Evolutionary conservation across 345 rosid species (phyloP).

Genomic region (Bretschneidera sinensis): DNA sequence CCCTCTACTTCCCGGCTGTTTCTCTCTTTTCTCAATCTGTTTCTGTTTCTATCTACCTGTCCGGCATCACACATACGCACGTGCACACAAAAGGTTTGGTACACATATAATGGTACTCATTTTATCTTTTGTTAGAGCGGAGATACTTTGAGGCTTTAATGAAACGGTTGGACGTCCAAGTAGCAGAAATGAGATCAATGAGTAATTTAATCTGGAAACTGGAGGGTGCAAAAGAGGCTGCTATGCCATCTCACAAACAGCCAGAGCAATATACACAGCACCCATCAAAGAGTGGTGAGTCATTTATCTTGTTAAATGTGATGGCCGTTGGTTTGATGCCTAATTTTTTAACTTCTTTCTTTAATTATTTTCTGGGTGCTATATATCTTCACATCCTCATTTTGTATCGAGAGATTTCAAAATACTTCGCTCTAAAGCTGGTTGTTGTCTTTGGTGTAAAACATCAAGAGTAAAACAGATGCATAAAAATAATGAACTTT

Average conservation of each 20-base stretch:
- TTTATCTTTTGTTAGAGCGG: conserved; percentile 17
- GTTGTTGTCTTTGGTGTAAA: no score
- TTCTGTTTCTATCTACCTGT: no score
- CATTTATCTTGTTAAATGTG: neutral
- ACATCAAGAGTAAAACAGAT: no score
- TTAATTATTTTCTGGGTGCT: no score
- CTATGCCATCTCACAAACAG: conserved; percentile 3
- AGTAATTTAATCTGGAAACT: conserved; percentile 10
- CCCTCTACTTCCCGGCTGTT: no score
- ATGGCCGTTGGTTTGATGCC: no score
- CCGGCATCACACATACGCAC: neutral
- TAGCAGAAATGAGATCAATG: conserved; percentile 19
- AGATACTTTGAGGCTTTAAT: conserved; percentile 16
- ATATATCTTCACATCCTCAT: no score
- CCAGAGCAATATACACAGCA: conserved; percentile 6
- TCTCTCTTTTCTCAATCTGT: no score
- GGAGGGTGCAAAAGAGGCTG: conserved; percentile 12
- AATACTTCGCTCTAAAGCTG: no score
- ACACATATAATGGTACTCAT: neutral
- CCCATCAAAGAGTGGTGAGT: conserved; percentile 13
- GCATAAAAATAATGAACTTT: no score
- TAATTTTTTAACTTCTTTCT: no score
- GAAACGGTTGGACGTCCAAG: conserved; percentile 13
- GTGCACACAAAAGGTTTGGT: neutral
- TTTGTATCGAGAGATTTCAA: no score